A percentile compares a stretch with the other conserved stretches of the same genome.
Conservation (phyloP, 2,329 filamentous ascomycete species). For the Orbilia brochopaga region DNA sequence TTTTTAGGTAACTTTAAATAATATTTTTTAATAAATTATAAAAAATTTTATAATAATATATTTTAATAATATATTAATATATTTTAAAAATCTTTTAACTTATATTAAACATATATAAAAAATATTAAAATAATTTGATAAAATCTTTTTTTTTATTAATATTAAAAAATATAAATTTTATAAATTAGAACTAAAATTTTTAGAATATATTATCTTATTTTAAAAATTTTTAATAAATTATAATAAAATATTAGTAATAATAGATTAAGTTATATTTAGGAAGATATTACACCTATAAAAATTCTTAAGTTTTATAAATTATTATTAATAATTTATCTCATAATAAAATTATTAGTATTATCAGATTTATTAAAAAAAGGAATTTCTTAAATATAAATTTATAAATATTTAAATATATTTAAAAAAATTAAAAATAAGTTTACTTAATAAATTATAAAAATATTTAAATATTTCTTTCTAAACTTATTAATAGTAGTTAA, state of each 20-base stretch:
- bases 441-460: neutral
- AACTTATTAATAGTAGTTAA: neutral
- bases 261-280: neutral
- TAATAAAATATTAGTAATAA: neutral
- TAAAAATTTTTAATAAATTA: neutral
- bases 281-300: neutral
- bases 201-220: neutral
- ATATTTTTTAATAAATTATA: neutral
- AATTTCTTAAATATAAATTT: neutral
- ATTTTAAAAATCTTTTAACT: conserved; percentile 1
- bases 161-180: neutral
- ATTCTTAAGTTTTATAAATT: neutral
- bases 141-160: neutral
- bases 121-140: neutral
- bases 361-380: neutral
- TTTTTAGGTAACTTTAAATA: conserved; percentile 3
- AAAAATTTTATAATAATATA: conserved; percentile 1
- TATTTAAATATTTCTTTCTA: neutral
- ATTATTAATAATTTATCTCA: neutral
- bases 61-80: neutral
- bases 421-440: conserved; percentile 6
- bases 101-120: conserved; percentile 4
- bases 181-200: neutral
- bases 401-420: conserved; percentile 7
- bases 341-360: neutral